Base-by-base conservation (phyloP, 495 filamentous ascomycete species). In the Penicillium subrubescens region DNA sequence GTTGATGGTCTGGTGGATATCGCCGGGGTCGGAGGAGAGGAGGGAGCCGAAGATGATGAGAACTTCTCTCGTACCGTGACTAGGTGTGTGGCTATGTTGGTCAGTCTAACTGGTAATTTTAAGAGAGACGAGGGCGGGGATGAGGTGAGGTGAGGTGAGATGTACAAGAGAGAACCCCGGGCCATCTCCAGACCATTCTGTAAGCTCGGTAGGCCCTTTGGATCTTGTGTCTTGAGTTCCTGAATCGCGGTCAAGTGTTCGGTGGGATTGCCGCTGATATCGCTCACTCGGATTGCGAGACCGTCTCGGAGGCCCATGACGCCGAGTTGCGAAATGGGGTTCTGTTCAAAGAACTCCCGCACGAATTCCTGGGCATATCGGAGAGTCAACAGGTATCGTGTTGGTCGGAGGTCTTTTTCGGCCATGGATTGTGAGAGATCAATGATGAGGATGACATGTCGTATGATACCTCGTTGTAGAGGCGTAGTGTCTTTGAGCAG, bases 131-230 rank as follows among this genome's bases (percentile, higher is more conserved):
- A 53, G 51, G 51, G 23, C 8, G 51, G 3, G 17, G 12, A 5
- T 31, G 8, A 53, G 23, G 7, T 8, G 27, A 53, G 12, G 11
- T 31, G 8, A 53, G 23, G 7, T 8, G 27, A 53, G 25, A 53
- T 86, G 48, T 79, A 91, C 89, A 89, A 97, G 52, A 99, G 84
- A 29, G 90, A 89, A 57, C 91, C 94, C 53, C 94, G 85, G 57
- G 91, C 91, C 91, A 98, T 95, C 69, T 98, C 93, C 34, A 99
- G 82, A 7, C 94, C 94, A 78, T 99, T 99, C 66, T 99, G 95
- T 34, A 99, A 77, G 75, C 90, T 94, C 6, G 95, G 93, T 55
- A 91, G 90, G 10, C 95, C 95, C 64, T 92, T 90, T 5, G 93
- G 92, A 57, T 98, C 94, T 61, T 93, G 86, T 8, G 81, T 75